A percentile compares a stretch with the other conserved stretches of the same genome.
phyloP scores from a whole-genome alignment of 2,329 filamentous ascomycete genomes.

The Didymella lethalis region DNA sequence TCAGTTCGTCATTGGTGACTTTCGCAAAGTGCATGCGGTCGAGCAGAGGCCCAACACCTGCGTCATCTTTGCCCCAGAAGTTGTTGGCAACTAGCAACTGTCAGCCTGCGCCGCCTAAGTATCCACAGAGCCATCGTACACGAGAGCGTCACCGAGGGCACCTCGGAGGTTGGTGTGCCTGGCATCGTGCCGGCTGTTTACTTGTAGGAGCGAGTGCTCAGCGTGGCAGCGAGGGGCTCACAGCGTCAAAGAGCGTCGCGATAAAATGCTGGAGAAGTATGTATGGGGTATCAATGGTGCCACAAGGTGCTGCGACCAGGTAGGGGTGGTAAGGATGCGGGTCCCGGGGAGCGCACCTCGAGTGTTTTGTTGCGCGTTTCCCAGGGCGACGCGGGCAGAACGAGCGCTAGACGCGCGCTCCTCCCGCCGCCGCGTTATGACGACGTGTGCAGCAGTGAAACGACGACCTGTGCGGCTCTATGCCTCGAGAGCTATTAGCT shows the following conservation, averaged over 20 bases:
- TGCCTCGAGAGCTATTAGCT: neutral
- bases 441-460: conserved; percentile 21
- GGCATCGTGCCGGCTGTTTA: conserved; percentile 61
- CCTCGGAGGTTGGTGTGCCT: conserved; percentile 61
- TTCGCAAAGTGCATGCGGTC: conserved; percentile 96
- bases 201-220: conserved; percentile 31
- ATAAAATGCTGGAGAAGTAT: conserved; percentile 24
- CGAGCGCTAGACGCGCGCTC: conserved; percentile 28
- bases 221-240: conserved; percentile 19
- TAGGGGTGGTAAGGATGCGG: conserved; percentile 37
- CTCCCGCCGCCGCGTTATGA: conserved; percentile 28
- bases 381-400: conserved; percentile 37
- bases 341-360: conserved; percentile 22
- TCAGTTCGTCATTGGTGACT: conserved; percentile 86
- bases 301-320: conserved; percentile 29
- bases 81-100: conserved; percentile 86
- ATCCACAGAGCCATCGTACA: conserved; percentile 58
- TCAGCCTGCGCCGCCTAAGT: conserved; percentile 43
- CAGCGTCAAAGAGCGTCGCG: conserved; percentile 27
- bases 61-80: conserved; percentile 99
- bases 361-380: conserved; percentile 32
- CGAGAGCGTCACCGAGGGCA: conserved; percentile 72
- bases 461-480: conserved; percentile 11
- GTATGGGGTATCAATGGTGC: conserved; percentile 20
- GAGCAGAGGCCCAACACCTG: conserved; percentile 87